Percentiles rank a stretch among this genome's conserved stretches.
Evolutionary conservation across 805 yeast genomes (phyloP).

Genomic region (Yarrowia divulgata): DNA sequence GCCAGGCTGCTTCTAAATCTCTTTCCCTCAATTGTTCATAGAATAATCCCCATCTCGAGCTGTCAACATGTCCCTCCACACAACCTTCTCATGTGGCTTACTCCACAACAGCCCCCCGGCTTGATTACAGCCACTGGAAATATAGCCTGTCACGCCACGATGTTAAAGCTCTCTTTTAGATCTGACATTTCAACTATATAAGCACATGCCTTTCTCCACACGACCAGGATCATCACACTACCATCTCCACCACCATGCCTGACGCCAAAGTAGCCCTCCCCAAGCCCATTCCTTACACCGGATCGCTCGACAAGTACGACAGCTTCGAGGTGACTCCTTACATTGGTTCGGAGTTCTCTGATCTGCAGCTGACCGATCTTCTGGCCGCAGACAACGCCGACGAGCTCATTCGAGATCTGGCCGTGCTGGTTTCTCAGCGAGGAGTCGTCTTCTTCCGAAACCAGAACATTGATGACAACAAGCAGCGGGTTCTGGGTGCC

Average conservation of each 20-base stretch:
- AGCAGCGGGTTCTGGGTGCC: constrained; percentile 47
- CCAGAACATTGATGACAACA: constrained; percentile 50
- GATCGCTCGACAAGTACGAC: constrained; percentile 47
- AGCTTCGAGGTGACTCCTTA: constrained; percentile 48
- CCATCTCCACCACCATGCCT: constrained; percentile 16
- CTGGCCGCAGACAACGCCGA: constrained; percentile 44
- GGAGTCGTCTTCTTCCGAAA: constrained; percentile 61
- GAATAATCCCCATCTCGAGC: too few relatives aligned
- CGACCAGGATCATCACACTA: neutral
- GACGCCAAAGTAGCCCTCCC: constrained; percentile 26
- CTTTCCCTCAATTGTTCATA: too few relatives aligned
- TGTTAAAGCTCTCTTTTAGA: constrained; percentile 1
- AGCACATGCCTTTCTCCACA: neutral
- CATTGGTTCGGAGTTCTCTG: constrained; percentile 49
- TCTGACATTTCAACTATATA: constrained; percentile 4
- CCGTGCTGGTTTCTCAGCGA: constrained; percentile 57
- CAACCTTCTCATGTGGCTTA: constrained; percentile 22
- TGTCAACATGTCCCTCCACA: neutral
- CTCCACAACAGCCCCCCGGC: constrained; percentile 19
- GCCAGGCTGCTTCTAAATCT: too few relatives aligned
- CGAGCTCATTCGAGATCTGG: constrained; percentile 54
- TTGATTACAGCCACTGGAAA: constrained; percentile 4
- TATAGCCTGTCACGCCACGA: constrained; percentile 24
- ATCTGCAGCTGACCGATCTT: constrained; percentile 46
- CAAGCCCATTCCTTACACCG: constrained; percentile 41